phyloP scores from a whole-genome alignment of 1,139 yeast species.

The Taphrina deformans region DNA sequence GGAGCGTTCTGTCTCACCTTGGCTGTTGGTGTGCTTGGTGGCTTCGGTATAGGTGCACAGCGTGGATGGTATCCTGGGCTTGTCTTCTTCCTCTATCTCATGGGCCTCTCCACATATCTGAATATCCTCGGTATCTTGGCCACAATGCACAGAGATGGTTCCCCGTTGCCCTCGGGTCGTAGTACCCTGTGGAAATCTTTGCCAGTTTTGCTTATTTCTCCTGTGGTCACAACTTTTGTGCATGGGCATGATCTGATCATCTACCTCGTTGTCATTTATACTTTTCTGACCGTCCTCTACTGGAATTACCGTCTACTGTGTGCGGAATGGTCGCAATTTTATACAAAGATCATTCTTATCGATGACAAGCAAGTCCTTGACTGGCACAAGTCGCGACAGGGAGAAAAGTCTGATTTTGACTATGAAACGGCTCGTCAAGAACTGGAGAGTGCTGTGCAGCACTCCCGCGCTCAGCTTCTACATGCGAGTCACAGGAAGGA shows the following conservation, averaged over 20 bases:
- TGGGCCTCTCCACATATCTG: conserved; percentile 15
- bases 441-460: conserved; percentile 5
- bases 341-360: not conserved
- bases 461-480: not conserved
- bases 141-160: conserved; percentile 14
- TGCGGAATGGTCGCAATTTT: conserved; percentile 18
- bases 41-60: conserved; percentile 10
- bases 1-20: conserved; percentile 1
- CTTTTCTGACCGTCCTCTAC: conserved; percentile 7
- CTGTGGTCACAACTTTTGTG: conserved; percentile 7
- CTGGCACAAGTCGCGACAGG: not conserved
- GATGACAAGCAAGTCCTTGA: conserved; percentile 18
- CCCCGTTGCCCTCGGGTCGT: conserved; percentile 12
- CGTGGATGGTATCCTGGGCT: conserved; percentile 22
- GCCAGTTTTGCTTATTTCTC: conserved; percentile 11
- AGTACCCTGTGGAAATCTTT: conserved; percentile 1
- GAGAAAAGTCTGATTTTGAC: not conserved
- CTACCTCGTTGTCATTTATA: conserved; percentile 12
- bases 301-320: not conserved
- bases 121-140: conserved; percentile 17
- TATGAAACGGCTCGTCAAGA: conserved; percentile 3
- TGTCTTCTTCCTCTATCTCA: conserved; percentile 8
- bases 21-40: conserved; percentile 9
- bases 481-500: not conserved
- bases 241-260: conserved; percentile 13